Base-by-base conservation (phyloP, 306 rosid species). In the Citrullus colocynthis region DNA sequence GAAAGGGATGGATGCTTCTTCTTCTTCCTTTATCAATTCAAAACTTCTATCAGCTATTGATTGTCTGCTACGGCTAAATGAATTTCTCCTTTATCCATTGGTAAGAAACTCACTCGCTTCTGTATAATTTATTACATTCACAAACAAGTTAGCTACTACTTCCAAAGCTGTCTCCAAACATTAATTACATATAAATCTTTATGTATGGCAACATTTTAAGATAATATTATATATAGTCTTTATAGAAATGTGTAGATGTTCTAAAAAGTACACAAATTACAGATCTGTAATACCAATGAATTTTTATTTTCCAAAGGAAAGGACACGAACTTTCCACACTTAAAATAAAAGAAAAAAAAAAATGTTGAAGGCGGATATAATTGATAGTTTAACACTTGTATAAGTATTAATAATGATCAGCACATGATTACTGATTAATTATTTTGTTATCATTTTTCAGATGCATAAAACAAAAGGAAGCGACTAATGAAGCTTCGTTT, bases 31-130 rank as follows among this genome's bases (percentile, higher is more conserved):
- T 28, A 2, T 14, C 45, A 69, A 66, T 37, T 12, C 56, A 69
- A 69, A 69, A n/a, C 56, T 69, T 41, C 18, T 39, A 15, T 42
- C 8, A 20, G 13, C 76, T 48, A 24, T 14, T 71, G 76, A 70
- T 21, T 70, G 76, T 55, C 21, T 21, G 55, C 51, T 41, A 41
- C 34, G 41, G 28, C 52, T 69, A 42, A 7, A 21, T 56, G 14
- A 48, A 24, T 71, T 45, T 71, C 76, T 24, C 76, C 76, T 71
- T 71, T 32, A 45, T 69, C 41, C 76, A 24, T 28, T 3, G 76
- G 14, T 20, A 71, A 48, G 41, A 71, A 71, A 71, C 76, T 71
- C 58, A 71, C 76, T 16, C 76, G 76, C 14, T 71, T 71, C 76
- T 71, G 76, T 44, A 45, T 13, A 24, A 21, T 45, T 71, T 4